Evolutionary conservation across 2,329 filamentous ascomycete genomes (phyloP).

Genomic region (Venturia oleaginea): DNA sequence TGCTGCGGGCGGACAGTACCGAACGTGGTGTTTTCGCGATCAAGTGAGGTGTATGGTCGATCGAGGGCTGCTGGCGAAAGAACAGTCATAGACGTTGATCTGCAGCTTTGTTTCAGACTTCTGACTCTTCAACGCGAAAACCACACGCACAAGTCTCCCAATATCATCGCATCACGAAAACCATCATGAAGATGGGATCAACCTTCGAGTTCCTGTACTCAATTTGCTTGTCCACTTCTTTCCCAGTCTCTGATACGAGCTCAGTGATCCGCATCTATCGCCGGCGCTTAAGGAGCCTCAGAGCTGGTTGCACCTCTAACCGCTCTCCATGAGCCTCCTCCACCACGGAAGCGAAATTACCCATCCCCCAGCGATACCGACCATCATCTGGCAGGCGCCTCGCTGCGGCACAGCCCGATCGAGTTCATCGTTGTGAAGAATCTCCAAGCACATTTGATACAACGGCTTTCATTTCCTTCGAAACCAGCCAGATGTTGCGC

Average conservation of each 20-base stretch:
- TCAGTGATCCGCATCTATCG: background rate
- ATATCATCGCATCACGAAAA: background rate
- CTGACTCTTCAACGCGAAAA: constrained; percentile 7
- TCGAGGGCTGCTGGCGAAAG: background rate
- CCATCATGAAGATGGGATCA: background rate
- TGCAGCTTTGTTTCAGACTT: background rate
- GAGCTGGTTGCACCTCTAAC: background rate
- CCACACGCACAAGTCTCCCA: background rate
- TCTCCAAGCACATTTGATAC: background rate
- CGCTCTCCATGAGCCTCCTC: constrained; percentile 1
- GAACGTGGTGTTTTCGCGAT: constrained; percentile 5
- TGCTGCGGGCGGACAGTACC: background rate
- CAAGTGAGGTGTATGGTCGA: background rate
- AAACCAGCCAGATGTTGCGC: background rate
- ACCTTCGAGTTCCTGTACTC: background rate
- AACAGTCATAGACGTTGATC: background rate
- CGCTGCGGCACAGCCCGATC: background rate
- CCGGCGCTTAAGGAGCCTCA: constrained; percentile 7
- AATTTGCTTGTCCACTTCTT: background rate
- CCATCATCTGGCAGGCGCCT: background rate
- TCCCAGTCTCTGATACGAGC: background rate
- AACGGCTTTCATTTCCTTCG: background rate
- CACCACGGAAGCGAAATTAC: constrained; percentile 9
- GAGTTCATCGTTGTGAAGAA: background rate
- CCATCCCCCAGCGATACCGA: background rate